These are phyloP conservation scores for Hyaloscypha finlandica DNA, from an alignment of 495 filamentous ascomycete species.

Conservation along the genomic window DNA sequence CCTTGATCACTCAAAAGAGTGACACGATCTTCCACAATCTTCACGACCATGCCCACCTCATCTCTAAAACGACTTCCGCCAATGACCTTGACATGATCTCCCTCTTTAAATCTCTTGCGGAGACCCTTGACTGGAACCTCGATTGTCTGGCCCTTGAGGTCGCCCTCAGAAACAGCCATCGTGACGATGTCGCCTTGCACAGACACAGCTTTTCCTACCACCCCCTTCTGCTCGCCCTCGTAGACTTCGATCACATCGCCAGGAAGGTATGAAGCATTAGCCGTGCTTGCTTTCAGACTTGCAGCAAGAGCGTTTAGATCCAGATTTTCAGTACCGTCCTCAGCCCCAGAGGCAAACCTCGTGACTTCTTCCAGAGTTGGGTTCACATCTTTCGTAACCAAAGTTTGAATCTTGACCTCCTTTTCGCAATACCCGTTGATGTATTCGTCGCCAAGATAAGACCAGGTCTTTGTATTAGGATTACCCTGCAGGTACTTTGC, in stretches of 20 bases:
- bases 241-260: slow-evolving; percentile 96
- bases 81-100: slow-evolving; percentile 98
- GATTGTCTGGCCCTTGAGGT: slow-evolving; percentile 77
- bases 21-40: slow-evolving; percentile 86
- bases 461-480: slow-evolving; percentile 70
- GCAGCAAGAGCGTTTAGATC: slow-evolving; percentile 88
- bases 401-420: slow-evolving; percentile 83
- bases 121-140: slow-evolving; percentile 92
- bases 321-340: slow-evolving; percentile 90
- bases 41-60: slow-evolving; percentile 95
- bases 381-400: slow-evolving; percentile 85
- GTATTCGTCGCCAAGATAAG: slow-evolving; percentile 83
- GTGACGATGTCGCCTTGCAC: slow-evolving; percentile 94
- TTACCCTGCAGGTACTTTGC: slow-evolving; percentile 68
- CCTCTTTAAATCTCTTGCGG: slow-evolving; percentile 87
- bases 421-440: slow-evolving; percentile 92
- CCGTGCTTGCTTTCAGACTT: slow-evolving; percentile 76
- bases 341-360: slow-evolving; percentile 81
- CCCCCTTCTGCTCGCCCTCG: slow-evolving; percentile 91
- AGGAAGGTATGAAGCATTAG: slow-evolving; percentile 78
- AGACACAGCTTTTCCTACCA: slow-evolving; percentile 79
- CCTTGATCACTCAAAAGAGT: slow-evolving; percentile 89
- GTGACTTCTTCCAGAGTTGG: slow-evolving; percentile 94
- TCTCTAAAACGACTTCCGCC: slow-evolving; percentile 91
- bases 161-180: slow-evolving; percentile 81